A percentile compares a stretch with the other conserved stretches of the same genome.
These are phyloP conservation scores for Clarireedia homoeocarpa DNA, from an alignment of 2,329 filamentous ascomycete genomes.

Conservation along the genomic window DNA sequence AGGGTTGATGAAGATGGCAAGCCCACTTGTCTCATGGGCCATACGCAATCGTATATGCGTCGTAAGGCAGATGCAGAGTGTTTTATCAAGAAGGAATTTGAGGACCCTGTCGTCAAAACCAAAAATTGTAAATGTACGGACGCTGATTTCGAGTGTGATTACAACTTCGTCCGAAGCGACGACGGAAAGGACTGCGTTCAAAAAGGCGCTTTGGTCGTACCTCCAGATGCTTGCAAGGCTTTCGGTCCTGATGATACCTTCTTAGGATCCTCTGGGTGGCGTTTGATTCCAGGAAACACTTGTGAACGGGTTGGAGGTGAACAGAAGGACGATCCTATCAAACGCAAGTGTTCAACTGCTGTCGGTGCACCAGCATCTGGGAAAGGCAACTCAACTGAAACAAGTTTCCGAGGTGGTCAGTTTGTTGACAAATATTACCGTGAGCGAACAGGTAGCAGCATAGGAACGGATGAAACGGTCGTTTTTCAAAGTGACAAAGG, in stretches of 20 bases:
- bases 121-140: constrained; percentile 75
- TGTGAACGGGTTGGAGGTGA: constrained; percentile 54
- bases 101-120: constrained; percentile 62
- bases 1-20: constrained; percentile 72
- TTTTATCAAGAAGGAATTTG: constrained; percentile 80
- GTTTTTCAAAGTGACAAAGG: constrained; percentile 40
- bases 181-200: constrained; percentile 63
- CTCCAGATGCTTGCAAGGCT: constrained; percentile 63
- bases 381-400: constrained; percentile 53
- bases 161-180: constrained; percentile 67
- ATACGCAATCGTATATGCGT: constrained; percentile 78
- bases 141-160: constrained; percentile 92
- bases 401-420: constrained; percentile 51
- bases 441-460: constrained; percentile 61
- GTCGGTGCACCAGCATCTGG: constrained; percentile 49
- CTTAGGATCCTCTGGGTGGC: constrained; percentile 81
- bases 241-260: constrained; percentile 52
- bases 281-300: constrained; percentile 77
- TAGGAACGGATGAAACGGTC: constrained; percentile 63
- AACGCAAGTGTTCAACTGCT: constrained; percentile 67
- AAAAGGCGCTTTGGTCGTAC: constrained; percentile 50
- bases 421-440: constrained; percentile 62
- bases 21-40: constrained; percentile 88
- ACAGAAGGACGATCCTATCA: constrained; percentile 64
- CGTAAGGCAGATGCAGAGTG: constrained; percentile 85